phyloP scores from a whole-genome alignment of 2,329 filamentous ascomycete species.

The Zymoseptoria crescenta region DNA sequence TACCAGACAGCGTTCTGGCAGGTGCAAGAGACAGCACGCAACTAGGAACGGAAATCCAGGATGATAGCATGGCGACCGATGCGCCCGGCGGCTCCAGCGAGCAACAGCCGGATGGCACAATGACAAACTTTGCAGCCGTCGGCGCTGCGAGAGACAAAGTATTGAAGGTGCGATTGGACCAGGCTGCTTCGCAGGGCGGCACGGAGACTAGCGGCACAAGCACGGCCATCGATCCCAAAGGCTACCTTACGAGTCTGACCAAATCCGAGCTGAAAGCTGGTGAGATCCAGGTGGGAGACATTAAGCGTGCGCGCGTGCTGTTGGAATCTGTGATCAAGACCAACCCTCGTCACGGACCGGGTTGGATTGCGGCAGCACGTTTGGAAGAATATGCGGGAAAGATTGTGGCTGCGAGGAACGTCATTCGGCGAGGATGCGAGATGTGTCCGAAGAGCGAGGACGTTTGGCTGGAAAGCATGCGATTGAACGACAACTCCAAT shows the following conservation, averaged over 20 bases:
- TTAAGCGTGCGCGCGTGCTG: slow-evolving; percentile 84
- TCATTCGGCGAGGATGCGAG: slow-evolving; percentile 81
- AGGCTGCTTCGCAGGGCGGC: slow-evolving; percentile 63
- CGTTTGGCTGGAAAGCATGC: slow-evolving; percentile 92
- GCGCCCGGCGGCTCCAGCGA: slow-evolving; percentile 30
- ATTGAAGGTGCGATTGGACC: slow-evolving; percentile 84
- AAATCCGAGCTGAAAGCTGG: slow-evolving; percentile 72
- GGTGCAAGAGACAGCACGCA: slow-evolving; percentile 73
- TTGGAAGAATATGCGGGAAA: slow-evolving; percentile 90
- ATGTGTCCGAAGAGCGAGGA: slow-evolving; percentile 92
- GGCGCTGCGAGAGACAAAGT: slow-evolving; percentile 95
- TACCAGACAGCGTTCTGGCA: slow-evolving; percentile 90
- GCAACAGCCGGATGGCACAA: slow-evolving; percentile 66
- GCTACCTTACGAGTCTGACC: slow-evolving; percentile 86
- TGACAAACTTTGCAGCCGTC: slow-evolving; percentile 97
- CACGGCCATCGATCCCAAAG: slow-evolving; percentile 88
- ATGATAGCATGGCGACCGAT: slow-evolving; percentile 53
- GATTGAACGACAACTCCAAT: slow-evolving; percentile 79
- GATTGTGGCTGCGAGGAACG: slow-evolving; percentile 76
- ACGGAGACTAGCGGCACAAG: slow-evolving; percentile 69
- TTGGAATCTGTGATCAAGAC: slow-evolving; percentile 97
- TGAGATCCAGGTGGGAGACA: slow-evolving; percentile 82
- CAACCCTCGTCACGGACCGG: slow-evolving; percentile 87
- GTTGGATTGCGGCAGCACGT: slow-evolving; percentile 90
- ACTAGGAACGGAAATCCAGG: slow-evolving; percentile 79